A percentile compares a stretch with the other conserved stretches of the same genome.
phyloP scores from a whole-genome alignment of 306 rosid species.

The Trifolium subterraneum region DNA sequence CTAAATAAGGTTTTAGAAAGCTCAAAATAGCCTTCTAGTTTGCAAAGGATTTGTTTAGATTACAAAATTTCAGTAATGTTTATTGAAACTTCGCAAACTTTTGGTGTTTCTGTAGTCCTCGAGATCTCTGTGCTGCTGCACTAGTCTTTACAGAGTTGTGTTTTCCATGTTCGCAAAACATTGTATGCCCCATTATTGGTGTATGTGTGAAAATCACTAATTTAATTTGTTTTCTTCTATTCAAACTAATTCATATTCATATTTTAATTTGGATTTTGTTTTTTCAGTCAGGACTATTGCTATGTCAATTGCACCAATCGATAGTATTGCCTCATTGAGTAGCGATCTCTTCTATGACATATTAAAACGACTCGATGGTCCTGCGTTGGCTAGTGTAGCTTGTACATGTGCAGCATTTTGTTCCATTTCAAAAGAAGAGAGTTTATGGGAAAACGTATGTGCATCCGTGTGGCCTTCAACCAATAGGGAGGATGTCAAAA shows the following conservation, averaged over 20 bases:
- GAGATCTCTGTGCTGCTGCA: background rate
- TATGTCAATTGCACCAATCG: slow-evolving; percentile 60
- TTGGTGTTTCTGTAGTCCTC: too few relatives aligned
- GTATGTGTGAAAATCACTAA: background rate
- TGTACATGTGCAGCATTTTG: slow-evolving; percentile 79
- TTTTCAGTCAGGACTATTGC: slow-evolving; percentile 43
- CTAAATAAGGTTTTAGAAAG: slow-evolving; percentile 4
- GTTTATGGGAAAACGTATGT: slow-evolving; percentile 86
- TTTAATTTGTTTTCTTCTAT: background rate
- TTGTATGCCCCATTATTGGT: slow-evolving; percentile 21
- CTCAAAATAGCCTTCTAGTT: slow-evolving; percentile 6
- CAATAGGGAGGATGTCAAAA: slow-evolving; percentile 78
- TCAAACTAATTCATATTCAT: background rate
- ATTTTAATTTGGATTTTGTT: slow-evolving; percentile 29
- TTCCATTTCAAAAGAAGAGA: slow-evolving; percentile 87
- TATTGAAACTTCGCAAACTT: too few relatives aligned
- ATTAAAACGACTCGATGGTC: slow-evolving; percentile 85
- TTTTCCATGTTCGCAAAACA: slow-evolving; percentile 8
- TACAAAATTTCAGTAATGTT: background rate
- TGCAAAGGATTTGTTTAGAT: background rate
- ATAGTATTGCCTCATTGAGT: slow-evolving; percentile 65
- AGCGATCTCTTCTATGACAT: slow-evolving; percentile 84
- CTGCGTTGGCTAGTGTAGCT: slow-evolving; percentile 78
- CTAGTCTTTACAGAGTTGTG: slow-evolving; percentile 10
- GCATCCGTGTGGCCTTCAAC: slow-evolving; percentile 93